phyloP scores from a whole-genome alignment of 176 grass and related monocot genomes.

The Triticum urartu region DNA sequence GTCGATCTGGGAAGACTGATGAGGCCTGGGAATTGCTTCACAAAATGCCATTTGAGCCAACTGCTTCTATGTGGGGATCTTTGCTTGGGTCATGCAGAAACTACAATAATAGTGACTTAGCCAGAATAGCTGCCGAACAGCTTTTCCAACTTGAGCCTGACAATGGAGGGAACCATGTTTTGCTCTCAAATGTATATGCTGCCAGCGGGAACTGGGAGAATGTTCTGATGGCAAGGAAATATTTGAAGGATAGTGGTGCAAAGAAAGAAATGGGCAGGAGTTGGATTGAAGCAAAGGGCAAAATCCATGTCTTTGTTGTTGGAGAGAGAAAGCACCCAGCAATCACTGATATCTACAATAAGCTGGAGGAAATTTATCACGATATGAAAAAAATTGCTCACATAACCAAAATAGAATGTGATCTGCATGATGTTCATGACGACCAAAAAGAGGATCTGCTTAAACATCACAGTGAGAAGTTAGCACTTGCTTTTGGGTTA shows the following conservation, averaged over 20 bases:
- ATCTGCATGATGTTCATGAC: constrained; percentile 48
- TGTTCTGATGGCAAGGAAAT: constrained; percentile 46
- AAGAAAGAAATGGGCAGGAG: constrained; percentile 62
- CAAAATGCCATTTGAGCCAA: constrained; percentile 47
- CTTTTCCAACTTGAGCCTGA: constrained; percentile 73
- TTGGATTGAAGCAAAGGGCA: constrained; percentile 55
- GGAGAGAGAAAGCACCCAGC: constrained; percentile 38
- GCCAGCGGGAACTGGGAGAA: constrained; percentile 50
- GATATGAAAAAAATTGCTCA: constrained; percentile 23
- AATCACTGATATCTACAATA: constrained; percentile 34
- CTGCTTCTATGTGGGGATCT: constrained; percentile 55
- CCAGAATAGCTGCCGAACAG: constrained; percentile 49
- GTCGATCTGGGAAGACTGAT: constrained; percentile 47
- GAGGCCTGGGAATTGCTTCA: constrained; percentile 59
- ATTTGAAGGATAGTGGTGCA: constrained; percentile 55
- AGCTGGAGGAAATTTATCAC: constrained; percentile 39
- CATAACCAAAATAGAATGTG: constrained; percentile 31
- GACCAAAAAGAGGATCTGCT: constrained; percentile 48
- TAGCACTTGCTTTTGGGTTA: constrained; percentile 48
- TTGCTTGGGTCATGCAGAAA: constrained; percentile 64
- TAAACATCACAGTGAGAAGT: constrained; percentile 45
- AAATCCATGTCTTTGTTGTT: constrained; percentile 39
- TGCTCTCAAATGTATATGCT: constrained; percentile 75
- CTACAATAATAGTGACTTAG: constrained; percentile 42
- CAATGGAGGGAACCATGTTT: constrained; percentile 64